A percentile compares a stretch with the other conserved stretches of the same genome.
Conservation (phyloP, 2,329 filamentous ascomycete genomes). For the Alternaria brassicae region DNA sequence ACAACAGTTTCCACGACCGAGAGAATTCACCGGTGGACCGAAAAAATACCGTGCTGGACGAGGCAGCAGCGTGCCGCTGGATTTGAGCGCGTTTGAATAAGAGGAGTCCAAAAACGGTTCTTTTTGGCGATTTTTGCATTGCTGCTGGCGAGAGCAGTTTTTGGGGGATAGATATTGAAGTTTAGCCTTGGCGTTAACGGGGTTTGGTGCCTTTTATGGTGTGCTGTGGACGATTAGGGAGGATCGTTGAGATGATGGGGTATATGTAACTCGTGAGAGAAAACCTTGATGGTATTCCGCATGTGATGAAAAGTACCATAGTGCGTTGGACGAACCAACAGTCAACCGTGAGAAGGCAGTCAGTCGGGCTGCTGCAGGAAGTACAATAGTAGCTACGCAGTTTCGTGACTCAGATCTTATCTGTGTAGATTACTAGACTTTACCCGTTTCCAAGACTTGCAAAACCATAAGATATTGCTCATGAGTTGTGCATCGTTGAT, state of each 20-base stretch:
- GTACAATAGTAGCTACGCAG: not conserved
- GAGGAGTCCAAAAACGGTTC: not conserved
- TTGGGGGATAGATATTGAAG: constrained; percentile 15
- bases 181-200: constrained; percentile 32
- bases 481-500: too few relatives aligned
- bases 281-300: not conserved
- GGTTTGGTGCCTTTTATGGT: not conserved
- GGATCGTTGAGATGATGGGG: not conserved
- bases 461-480: too few relatives aligned
- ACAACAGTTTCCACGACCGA: constrained; percentile 79
- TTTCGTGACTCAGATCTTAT: not conserved
- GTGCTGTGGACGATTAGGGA: not conserved
- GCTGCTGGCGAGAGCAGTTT: constrained; percentile 9
- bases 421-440: not conserved
- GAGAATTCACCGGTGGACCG: constrained; percentile 75
- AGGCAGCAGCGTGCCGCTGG: constrained; percentile 91
- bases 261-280: not conserved
- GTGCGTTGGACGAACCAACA: not conserved
- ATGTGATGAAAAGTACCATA: not conserved
- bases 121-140: constrained; percentile 14
- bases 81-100: constrained; percentile 69
- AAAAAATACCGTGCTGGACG: constrained; percentile 88
- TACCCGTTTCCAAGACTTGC: too few relatives aligned
- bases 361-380: not conserved
- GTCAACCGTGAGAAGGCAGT: not conserved